Conservation (phyloP, 352 stramenopile species). For the Detonula confervacea region DNA sequence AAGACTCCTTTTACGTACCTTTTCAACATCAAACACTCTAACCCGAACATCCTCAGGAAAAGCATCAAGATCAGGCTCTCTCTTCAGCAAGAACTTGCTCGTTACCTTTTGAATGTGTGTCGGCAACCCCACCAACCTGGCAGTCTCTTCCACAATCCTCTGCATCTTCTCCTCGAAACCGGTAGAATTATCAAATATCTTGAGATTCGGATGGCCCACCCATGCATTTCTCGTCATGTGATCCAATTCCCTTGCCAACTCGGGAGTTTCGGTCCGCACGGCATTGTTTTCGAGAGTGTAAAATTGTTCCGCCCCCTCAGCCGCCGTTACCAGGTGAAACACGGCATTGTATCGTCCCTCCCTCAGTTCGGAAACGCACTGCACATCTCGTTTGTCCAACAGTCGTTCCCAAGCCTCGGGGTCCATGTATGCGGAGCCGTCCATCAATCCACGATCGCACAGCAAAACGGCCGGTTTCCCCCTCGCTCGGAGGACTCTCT, state of each 20-base stretch:
- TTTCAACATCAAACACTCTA: slow-evolving; percentile 82
- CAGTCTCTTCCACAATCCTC: slow-evolving; percentile 72
- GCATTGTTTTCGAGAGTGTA: slow-evolving; percentile 98
- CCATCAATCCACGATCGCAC: slow-evolving; percentile 95
- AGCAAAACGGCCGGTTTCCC: slow-evolving; percentile 89
- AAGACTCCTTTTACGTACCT: slow-evolving; percentile 38
- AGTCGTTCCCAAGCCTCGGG: slow-evolving; percentile 89
- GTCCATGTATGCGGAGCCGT: slow-evolving; percentile 94
- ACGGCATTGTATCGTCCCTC: slow-evolving; percentile 89
- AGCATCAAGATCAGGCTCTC: slow-evolving; percentile 46
- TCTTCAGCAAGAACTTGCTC: slow-evolving; percentile 75
- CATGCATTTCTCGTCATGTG: slow-evolving; percentile 75
- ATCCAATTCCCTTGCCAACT: slow-evolving; percentile 91
- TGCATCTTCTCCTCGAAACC: slow-evolving; percentile 86
- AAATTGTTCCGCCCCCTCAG: slow-evolving; percentile 92
- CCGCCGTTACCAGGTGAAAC: slow-evolving; percentile 90
- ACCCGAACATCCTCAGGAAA: too few relatives aligned
- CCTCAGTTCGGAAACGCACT: slow-evolving; percentile 71
- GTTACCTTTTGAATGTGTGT: slow-evolving; percentile 68
- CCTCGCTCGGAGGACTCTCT: slow-evolving; percentile 71
- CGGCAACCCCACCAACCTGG: slow-evolving; percentile 77
- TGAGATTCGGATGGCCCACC: slow-evolving; percentile 78
- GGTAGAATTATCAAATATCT: slow-evolving; percentile 85
- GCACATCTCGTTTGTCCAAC: slow-evolving; percentile 60
- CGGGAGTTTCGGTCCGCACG: slow-evolving; percentile 92